Conservation (phyloP, 306 rosid species). For the Vigna mungo region DNA sequence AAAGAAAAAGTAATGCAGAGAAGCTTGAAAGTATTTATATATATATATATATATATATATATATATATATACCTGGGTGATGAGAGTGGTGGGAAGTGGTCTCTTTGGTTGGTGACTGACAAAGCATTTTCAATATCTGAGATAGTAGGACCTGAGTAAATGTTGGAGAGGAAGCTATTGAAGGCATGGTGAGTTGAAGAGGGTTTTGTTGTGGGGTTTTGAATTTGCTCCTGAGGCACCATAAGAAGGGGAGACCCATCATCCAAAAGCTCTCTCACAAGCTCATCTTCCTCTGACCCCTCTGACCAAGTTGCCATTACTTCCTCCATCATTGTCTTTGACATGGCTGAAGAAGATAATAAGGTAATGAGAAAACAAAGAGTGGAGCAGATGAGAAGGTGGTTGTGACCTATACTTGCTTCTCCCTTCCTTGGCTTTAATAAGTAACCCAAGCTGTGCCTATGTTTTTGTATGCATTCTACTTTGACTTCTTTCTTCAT, state of each 20-base stretch:
- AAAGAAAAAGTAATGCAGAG: background rate
- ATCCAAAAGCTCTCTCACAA: slow-evolving; percentile 77
- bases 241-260: slow-evolving; percentile 63
- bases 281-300: slow-evolving; percentile 65
- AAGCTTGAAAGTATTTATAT: slow-evolving; percentile 4
- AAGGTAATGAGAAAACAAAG: slow-evolving; percentile 44
- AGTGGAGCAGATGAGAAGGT: slow-evolving; percentile 72
- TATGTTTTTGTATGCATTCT: slow-evolving; percentile 56
- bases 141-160: slow-evolving; percentile 82
- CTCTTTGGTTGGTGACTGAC: slow-evolving; percentile 52
- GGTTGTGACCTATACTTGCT: slow-evolving; percentile 58
- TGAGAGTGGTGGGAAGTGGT: slow-evolving; percentile 57
- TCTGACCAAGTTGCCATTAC: slow-evolving; percentile 59
- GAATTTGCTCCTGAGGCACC: slow-evolving; percentile 37
- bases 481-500: slow-evolving; percentile 64
- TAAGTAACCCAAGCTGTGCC: slow-evolving; percentile 50
- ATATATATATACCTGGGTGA: slow-evolving; percentile 49
- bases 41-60: too few relatives aligned
- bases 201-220: slow-evolving; percentile 13
- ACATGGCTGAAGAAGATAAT: slow-evolving; percentile 41
- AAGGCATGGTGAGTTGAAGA: slow-evolving; percentile 42
- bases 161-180: slow-evolving; percentile 52
- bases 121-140: slow-evolving; percentile 76
- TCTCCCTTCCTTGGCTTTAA: slow-evolving; percentile 58
- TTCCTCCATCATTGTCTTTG: slow-evolving; percentile 56